Percentiles rank a stretch among this genome's conserved stretches.
Conservation (phyloP, 345 rosid species). For the Gossypium bickii region DNA sequence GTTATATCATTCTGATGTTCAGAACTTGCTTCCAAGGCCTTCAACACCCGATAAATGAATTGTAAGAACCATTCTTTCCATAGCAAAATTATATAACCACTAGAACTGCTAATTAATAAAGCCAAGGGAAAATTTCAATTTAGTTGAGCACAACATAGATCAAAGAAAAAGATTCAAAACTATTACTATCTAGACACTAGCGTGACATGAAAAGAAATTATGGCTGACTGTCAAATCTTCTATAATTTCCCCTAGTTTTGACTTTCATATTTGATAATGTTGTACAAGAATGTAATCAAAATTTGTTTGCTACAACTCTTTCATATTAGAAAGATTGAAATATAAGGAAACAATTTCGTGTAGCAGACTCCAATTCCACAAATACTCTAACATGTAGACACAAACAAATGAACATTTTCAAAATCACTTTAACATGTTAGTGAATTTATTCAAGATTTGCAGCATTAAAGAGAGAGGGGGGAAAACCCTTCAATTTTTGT, state of each 20-base stretch:
- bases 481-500: not conserved
- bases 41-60: conserved; percentile 27
- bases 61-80: conserved; percentile 11
- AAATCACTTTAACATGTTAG: not conserved
- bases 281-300: not conserved
- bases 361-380: not conserved
- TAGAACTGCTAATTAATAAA: not conserved
- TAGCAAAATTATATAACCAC: not conserved
- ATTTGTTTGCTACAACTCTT: not conserved
- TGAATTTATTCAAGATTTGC: not conserved
- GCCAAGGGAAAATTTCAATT: not conserved
- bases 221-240: not conserved
- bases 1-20: conserved; percentile 38
- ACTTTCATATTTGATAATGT: not conserved
- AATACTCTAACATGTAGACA: not conserved
- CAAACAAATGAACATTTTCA: not conserved
- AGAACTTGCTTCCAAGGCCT: conserved; percentile 74
- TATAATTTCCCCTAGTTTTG: not conserved
- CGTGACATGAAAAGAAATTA: not conserved
- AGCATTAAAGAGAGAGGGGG: not conserved
- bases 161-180: not conserved
- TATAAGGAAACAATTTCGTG: not conserved
- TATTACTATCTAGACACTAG: not conserved
- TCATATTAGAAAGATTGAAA: not conserved
- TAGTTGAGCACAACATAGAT: not conserved